A percentile compares a stretch with the other conserved stretches of the same genome.
Evolutionary conservation across 2,329 filamentous ascomycete genomes (phyloP).

Genomic region (Sporothrix brunneoviolacea): DNA sequence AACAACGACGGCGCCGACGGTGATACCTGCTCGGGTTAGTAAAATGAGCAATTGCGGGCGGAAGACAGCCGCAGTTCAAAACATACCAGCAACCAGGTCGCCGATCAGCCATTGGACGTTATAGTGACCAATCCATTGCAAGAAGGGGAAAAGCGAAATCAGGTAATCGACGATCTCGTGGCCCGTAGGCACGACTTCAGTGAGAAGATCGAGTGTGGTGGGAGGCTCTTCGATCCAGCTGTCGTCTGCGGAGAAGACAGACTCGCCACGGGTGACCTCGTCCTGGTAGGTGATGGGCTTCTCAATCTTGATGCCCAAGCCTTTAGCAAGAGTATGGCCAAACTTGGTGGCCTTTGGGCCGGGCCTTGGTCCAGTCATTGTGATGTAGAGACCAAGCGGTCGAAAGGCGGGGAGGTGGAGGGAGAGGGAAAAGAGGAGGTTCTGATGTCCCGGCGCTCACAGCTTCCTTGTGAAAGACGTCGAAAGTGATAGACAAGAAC

Average conservation of each 20-base stretch:
- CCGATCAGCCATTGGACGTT: constrained; percentile 84
- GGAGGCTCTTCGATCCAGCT: constrained; percentile 81
- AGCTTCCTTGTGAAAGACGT: not conserved
- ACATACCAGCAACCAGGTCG: constrained; percentile 78
- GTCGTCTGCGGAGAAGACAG: constrained; percentile 64
- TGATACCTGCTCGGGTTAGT: constrained; percentile 33
- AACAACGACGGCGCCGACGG: constrained; percentile 66
- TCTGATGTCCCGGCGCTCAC: not conserved
- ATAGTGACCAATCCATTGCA: constrained; percentile 82
- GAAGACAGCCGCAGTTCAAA: constrained; percentile 1
- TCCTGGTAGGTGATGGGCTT: constrained; percentile 54
- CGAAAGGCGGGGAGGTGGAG: not conserved
- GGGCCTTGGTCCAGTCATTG: constrained; percentile 16
- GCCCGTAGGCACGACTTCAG: constrained; percentile 53
- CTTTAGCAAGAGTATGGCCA: constrained; percentile 69
- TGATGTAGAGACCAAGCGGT: not conserved
- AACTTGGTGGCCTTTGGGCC: constrained; percentile 51
- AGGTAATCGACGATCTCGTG: constrained; percentile 54
- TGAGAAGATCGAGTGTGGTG: constrained; percentile 65
- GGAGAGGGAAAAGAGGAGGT: not conserved
- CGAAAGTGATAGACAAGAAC: not conserved
- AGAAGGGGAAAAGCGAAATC: constrained; percentile 74
- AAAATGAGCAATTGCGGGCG: not conserved
- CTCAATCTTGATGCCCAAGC: constrained; percentile 74
- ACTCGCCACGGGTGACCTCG: constrained; percentile 68